Percentiles rank a stretch among this genome's conserved stretches.
phyloP scores from a whole-genome alignment of 306 rosid species.

The Cicer chorassanicum region DNA sequence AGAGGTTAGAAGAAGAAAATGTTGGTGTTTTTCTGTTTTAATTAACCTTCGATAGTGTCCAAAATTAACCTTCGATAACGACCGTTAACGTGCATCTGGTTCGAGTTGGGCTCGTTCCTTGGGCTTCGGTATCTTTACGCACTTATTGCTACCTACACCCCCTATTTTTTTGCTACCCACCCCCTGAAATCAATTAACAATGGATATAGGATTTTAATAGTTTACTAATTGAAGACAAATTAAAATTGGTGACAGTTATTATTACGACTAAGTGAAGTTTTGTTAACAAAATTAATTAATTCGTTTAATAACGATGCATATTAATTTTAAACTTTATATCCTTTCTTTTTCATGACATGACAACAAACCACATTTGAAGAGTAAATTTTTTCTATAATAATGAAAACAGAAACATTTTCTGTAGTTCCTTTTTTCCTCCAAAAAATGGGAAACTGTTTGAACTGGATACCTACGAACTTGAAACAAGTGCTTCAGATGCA shows the following conservation, averaged over 20 bases:
- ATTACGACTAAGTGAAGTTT: neutral
- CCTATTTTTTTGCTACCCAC: too few species aligned
- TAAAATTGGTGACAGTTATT: neutral
- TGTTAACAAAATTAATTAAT: neutral
- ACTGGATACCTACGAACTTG: neutral
- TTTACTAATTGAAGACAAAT: too few species aligned
- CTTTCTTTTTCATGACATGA: neutral
- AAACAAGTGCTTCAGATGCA: neutral
- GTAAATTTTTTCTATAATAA: neutral
- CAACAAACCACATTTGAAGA: neutral
- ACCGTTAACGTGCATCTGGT: neutral
- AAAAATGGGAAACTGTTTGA: neutral
- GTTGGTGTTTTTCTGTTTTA: neutral
- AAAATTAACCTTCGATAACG: conserved; percentile 9
- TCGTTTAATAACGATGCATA: neutral
- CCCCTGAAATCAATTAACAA: too few species aligned
- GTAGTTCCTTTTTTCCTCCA: neutral
- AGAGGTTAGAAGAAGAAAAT: neutral
- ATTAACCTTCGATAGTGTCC: conserved; percentile 37
- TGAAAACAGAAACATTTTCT: neutral
- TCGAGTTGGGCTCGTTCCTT: neutral
- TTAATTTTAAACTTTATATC: neutral
- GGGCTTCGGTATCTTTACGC: neutral
- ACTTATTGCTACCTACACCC: too few species aligned
- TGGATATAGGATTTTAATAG: too few species aligned